Base-by-base conservation (phyloP, 2,329 filamentous ascomycete genomes). In the Botrytis pseudocinerea region DNA sequence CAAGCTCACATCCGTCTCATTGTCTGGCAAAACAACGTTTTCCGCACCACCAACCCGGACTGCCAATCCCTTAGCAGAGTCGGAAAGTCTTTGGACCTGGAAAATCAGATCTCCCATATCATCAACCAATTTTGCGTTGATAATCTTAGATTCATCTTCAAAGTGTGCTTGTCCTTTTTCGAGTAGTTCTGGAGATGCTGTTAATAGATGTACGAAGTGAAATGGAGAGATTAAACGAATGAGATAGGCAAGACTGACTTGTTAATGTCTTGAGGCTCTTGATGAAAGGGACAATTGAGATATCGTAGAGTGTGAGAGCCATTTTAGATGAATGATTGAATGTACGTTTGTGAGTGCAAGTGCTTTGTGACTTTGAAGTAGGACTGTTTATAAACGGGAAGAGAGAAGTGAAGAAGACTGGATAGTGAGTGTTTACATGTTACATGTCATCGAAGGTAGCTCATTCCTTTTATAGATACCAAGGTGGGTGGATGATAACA, bases 91-190 rank as follows among this genome's bases (percentile, higher is more conserved):
- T 72, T 86, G 83, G 77, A 89, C 73, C 77, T 89, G 87, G 80
- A 82, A 87, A 73, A 81, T 73, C 64, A 89, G 79, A 6, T 82
- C 78, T n/a, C 79, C 74, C 87, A 89, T 88, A 79, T 87, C 85
- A 0, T 82, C 82, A 73, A 82, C 78, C 32, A 89, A 81, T 4
- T 81, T 81, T n/a, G 82, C 80, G 12, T 82, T 79, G 18, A 73
- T 51, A 32, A 73, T 40, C 16, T 64, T 64, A 3, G 69, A 71
- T 61, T 73, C 72, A 51, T 71, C 62, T 32, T 57, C n/a, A n/a
- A 63, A 42, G 14, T 73, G 60, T 46, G 20, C 46, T 25, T 60
- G 69, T 12, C 48, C 59, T 42, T 61, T 73, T 18, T 38, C 60
- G 25, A 65, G 46, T 44, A 65, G 32, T 35, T 66, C 64, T 72